Base-by-base conservation (phyloP, 306 rosid genomes). In the Sicyos baderoa region DNA sequence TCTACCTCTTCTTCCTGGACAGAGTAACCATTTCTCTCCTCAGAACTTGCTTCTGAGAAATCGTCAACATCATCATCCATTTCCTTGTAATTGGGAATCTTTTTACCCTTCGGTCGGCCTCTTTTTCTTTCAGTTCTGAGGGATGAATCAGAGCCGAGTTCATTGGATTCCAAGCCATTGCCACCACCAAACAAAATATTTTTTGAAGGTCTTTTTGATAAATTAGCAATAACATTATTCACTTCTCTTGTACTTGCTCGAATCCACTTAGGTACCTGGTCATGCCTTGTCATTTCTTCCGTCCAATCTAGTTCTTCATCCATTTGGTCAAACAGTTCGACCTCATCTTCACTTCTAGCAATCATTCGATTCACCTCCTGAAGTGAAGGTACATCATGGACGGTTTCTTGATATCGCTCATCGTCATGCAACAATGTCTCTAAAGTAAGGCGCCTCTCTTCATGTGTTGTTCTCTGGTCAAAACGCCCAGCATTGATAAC, bases 401-500 rank as follows among this genome's bases (percentile, higher is more conserved):
- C 80, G 54, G 89, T 93, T 82, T 93, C 95, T 84, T 93, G 98
- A 75, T 88, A 87, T 78, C 98, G 83, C 83, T 93, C 98, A 49
- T 93, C 98, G 42, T 93, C 98, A 77, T 93, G 98, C 74, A 93
- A 79, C 71, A 93, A 84, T 53, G 98, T 93, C 85, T 93, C 98
- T 55, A 93, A 68, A 70, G 98, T 93, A 84, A 88, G 68, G 66
- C 96, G 97, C 54, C 98, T 88, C 80, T 93, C 98, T 81, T 89
- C 98, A 77, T 93, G 98, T 22, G 98, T 89, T 60, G 98, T 93
- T 78, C 98, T 82, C 76, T 93, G 98, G 82, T 93, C 98, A 85
- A 93, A 93, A 72, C 98, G 98, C 74, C 98, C 98, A 60, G 98
- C 96, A 84, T 93, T 93, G 74, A 93, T 93, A 57, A 93, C 96